Percentiles rank a stretch among this genome's conserved stretches.
These are phyloP conservation scores for Fraxinus sp. DNA, from an alignment of 305 asterid species.

Conservation along the genomic window DNA sequence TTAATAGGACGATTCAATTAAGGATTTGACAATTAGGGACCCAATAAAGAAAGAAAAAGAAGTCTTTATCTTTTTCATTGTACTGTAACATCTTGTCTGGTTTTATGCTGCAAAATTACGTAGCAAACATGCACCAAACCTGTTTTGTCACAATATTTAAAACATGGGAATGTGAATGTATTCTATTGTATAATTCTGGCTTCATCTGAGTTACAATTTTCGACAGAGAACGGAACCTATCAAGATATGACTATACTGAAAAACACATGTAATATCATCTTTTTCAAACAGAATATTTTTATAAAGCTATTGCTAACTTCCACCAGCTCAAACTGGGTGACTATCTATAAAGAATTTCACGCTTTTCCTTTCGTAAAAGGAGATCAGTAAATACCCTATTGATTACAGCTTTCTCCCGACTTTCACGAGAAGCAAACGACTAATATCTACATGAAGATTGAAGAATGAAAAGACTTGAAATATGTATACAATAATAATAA, in stretches of 20 bases:
- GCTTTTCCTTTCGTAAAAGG: not conserved
- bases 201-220: not conserved
- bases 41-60: not conserved
- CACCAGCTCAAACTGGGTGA: constrained; percentile 25
- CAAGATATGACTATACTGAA: not conserved
- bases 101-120: not conserved
- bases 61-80: not conserved
- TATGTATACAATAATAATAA: constrained; percentile 32
- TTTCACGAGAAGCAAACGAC: not conserved
- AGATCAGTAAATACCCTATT: not conserved
- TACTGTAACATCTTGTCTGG: not conserved
- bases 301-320: constrained; percentile 5
- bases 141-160: not conserved
- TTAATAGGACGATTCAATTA: not conserved
- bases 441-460: constrained; percentile 21
- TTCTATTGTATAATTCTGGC: not conserved
- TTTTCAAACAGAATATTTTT: not conserved
- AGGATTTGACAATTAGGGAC: not conserved
- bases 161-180: not conserved
- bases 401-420: not conserved
- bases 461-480: constrained; percentile 15
- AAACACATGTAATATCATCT: not conserved
- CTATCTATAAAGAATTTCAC: not conserved
- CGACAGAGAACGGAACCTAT: not conserved
- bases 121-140: not conserved